Evolutionary conservation across 306 rosid species (phyloP).

Genomic region (Citrullus mucosospermus): DNA sequence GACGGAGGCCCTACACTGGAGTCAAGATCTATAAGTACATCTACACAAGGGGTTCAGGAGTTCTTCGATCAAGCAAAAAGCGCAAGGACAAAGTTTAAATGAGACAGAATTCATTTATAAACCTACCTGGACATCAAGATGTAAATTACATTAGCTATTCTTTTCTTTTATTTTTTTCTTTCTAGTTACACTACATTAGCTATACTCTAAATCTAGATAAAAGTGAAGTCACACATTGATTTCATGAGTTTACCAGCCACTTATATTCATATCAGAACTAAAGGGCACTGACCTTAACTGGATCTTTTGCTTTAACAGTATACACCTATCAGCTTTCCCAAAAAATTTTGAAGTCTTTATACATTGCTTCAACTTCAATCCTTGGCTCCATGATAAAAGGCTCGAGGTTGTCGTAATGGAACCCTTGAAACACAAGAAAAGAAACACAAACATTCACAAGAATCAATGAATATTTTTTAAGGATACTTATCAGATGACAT

Average conservation of each 20-base stretch:
- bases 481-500: background rate
- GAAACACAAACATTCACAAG: background rate
- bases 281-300: slow-evolving; percentile 37
- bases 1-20: slow-evolving; percentile 64
- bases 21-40: slow-evolving; percentile 19
- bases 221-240: background rate
- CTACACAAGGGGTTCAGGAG: background rate
- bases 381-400: slow-evolving; percentile 34
- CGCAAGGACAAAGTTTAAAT: background rate
- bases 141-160: background rate
- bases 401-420: slow-evolving; percentile 28
- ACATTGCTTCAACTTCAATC: slow-evolving; percentile 42
- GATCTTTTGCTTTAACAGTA: slow-evolving; percentile 23
- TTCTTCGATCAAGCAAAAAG: background rate
- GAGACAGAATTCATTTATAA: background rate
- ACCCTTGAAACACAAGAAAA: slow-evolving; percentile 30
- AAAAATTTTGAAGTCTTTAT: slow-evolving; percentile 28
- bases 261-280: background rate
- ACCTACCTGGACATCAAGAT: background rate
- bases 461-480: background rate
- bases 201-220: background rate
- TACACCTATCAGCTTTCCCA: slow-evolving; percentile 40
- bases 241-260: background rate
- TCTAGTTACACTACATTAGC: background rate
- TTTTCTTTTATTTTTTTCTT: too few species aligned